Evolutionary conservation across 2,329 filamentous ascomycete genomes (phyloP).

Genomic region (Alternaria infectoria): DNA sequence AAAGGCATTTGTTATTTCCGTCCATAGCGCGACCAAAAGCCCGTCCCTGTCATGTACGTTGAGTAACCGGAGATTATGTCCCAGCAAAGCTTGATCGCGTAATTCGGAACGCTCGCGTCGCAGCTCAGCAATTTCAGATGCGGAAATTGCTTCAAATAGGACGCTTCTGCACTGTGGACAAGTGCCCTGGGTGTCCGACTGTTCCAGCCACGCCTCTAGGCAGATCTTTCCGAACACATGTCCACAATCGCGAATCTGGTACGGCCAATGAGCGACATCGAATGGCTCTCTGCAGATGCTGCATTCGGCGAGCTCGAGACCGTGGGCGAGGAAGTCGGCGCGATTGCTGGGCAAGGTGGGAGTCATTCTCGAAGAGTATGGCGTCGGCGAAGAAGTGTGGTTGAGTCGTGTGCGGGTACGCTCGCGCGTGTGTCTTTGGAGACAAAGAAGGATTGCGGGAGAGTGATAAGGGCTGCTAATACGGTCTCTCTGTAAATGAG

Average conservation of each 20-base stretch:
- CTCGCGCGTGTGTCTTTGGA: fast-evolving
- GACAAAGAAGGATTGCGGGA: fast-evolving
- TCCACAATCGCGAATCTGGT: background rate
- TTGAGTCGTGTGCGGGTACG: background rate
- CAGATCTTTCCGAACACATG: background rate
- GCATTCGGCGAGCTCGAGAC: background rate
- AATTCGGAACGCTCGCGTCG: too few relatives aligned
- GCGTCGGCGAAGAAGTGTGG: background rate
- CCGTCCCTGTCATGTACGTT: too few relatives aligned
- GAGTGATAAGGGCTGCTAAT: background rate
- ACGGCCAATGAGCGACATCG: background rate
- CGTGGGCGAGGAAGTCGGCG: background rate
- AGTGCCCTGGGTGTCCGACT: background rate
- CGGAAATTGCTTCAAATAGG: too few relatives aligned
- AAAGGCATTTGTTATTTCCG: background rate
- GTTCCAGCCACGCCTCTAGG: background rate
- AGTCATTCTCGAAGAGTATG: fast-evolving
- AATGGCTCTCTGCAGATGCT: background rate
- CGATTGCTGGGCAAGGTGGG: background rate
- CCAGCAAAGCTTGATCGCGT: too few relatives aligned
- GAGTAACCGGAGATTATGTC: too few relatives aligned
- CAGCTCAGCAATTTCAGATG: too few relatives aligned
- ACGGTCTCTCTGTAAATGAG: fast-evolving
- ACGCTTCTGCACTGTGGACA: background rate
- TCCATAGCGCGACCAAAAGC: background rate